Conservation (phyloP, 2,329 filamentous ascomycete species). For the Geoglossum cookeanum region DNA sequence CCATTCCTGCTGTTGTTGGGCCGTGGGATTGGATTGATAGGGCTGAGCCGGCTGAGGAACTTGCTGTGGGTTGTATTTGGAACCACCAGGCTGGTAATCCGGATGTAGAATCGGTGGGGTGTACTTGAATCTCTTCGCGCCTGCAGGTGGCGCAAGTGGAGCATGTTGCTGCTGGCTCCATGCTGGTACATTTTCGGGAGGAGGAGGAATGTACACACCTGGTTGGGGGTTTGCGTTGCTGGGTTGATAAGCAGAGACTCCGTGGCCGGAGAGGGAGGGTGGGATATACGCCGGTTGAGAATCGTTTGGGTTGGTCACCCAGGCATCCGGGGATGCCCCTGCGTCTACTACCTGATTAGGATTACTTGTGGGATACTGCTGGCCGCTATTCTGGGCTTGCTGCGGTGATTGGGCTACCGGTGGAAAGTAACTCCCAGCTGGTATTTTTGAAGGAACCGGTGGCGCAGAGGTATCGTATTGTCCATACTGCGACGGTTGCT, state of each 20-base stretch:
- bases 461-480: background rate
- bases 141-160: background rate
- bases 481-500: background rate
- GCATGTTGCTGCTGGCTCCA: background rate
- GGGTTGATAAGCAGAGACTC: background rate
- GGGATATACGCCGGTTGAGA: background rate
- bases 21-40: background rate
- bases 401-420: background rate
- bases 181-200: background rate
- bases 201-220: background rate
- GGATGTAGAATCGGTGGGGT: background rate
- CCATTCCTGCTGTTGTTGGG: background rate
- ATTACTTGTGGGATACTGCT: background rate
- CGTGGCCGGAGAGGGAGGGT: background rate
- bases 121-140: background rate
- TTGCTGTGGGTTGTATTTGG: background rate
- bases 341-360: background rate
- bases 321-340: background rate
- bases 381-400: background rate
- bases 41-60: background rate
- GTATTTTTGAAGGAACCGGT: background rate
- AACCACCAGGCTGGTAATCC: conserved; percentile 1
- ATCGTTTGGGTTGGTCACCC: background rate
- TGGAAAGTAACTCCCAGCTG: background rate
- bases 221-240: background rate